These are phyloP conservation scores for Eimeria sp. DNA, from an alignment of 169 alveolate species.

Conservation along the genomic window DNA sequence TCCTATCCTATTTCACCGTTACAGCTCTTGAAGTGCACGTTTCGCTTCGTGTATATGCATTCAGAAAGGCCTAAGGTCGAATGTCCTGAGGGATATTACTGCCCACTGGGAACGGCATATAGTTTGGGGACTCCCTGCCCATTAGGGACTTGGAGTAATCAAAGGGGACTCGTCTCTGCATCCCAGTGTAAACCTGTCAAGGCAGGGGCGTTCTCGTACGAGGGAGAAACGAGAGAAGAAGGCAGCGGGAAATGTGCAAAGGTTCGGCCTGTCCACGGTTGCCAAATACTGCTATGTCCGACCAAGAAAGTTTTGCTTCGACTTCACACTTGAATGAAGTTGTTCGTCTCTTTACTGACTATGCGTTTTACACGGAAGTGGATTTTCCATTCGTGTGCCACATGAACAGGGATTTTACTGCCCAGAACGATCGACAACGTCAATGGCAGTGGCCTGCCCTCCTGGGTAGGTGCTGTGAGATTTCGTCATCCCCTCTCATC, in stretches of 20 bases:
- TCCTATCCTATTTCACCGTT: not conserved
- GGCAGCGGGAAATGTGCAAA: constrained; percentile 67
- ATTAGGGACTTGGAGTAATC: constrained; percentile 47
- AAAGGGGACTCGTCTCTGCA: constrained; percentile 28
- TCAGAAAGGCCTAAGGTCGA: constrained; percentile 47
- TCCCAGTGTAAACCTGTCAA: constrained; percentile 49
- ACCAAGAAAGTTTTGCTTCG: not conserved
- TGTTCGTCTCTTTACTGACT: not conserved
- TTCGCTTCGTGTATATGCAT: not conserved
- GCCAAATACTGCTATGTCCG: not conserved
- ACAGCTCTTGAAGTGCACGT: not conserved
- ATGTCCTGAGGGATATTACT: constrained; percentile 61
- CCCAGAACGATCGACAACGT: constrained; percentile 61
- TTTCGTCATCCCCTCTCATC: not conserved
- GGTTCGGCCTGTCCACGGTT: constrained; percentile 20
- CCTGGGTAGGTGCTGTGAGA: constrained; percentile 40
- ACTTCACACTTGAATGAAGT: not conserved
- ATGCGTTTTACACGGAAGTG: not conserved
- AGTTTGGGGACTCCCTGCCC: constrained; percentile 46
- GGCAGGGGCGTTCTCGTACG: constrained; percentile 63
- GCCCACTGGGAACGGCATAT: constrained; percentile 65
- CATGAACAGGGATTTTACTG: constrained; percentile 52
- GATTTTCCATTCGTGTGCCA: not conserved
- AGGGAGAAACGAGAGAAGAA: constrained; percentile 12
- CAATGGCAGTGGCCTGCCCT: constrained; percentile 72